Evolutionary conservation across 305 asterid genomes (phyloP).

Genomic region (Petunia hybrid): DNA sequence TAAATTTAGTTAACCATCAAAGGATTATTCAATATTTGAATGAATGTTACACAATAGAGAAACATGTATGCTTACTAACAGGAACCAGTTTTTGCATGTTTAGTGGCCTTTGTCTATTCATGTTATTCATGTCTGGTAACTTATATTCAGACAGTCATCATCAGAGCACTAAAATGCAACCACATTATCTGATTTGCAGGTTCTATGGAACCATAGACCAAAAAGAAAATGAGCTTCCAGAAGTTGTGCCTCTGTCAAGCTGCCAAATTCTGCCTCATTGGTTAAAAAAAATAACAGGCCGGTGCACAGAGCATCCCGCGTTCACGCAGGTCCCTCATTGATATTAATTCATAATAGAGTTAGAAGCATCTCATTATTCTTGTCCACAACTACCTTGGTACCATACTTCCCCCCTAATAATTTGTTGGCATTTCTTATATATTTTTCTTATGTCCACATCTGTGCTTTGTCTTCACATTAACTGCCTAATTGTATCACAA

Average conservation of each 20-base stretch:
- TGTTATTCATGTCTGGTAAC: not conserved
- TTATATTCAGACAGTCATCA: not conserved
- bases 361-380: constrained; percentile 31
- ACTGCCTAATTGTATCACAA: constrained; percentile 8
- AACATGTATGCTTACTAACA: constrained; percentile 20
- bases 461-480: constrained; percentile 11
- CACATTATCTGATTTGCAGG: constrained; percentile 31
- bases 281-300: too few species aligned
- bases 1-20: not conserved
- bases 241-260: constrained; percentile 14
- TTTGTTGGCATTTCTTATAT: constrained; percentile 21
- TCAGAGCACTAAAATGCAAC: constrained; percentile 9
- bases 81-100: not conserved
- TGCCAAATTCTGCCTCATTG: constrained; percentile 21
- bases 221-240: constrained; percentile 1
- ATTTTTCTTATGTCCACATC: constrained; percentile 12
- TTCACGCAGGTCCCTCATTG: not conserved
- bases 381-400: constrained; percentile 28
- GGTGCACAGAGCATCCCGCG: too few species aligned
- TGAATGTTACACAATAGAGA: not conserved
- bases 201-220: constrained; percentile 28
- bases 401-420: constrained; percentile 27
- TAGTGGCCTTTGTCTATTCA: constrained; percentile 10
- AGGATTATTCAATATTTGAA: constrained; percentile 19
- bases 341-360: not conserved